Evolutionary conservation across 2,329 filamentous ascomycete genomes (phyloP), one percentile per base, ranked within the genome.

Genomic region (Reticulascus tulasneorum): DNA sequence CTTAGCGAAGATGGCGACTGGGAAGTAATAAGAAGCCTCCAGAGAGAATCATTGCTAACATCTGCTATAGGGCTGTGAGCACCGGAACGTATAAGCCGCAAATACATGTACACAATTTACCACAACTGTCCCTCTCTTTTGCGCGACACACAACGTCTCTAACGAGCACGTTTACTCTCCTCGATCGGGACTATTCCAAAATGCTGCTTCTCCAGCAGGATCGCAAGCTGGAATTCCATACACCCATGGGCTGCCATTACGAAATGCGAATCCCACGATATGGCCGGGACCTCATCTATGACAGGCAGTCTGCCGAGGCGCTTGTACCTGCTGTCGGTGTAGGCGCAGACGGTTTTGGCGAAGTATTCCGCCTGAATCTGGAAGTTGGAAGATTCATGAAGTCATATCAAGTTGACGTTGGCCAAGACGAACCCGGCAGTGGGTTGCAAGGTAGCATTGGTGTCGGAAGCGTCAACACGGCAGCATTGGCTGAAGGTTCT

Each of bases 1-100:
- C 79, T 93, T 45, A 95, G 87, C 51, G 90, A 95, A 40, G 93
- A 98, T 76, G 91, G 91, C 31, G 84, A 97, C 57, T 98, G 93
- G 90, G n/a, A n/a, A n/a, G n/a, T n/a, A n/a, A n/a, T n/a, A n/a
- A n/a, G n/a, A n/a, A n/a, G 80, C 93, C 25, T n/a, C n/a, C n/a
- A n/a, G n/a, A n/a, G n/a, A n/a, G n/a, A n/a, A n/a, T n/a, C n/a
- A n/a, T n/a, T n/a, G n/a, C n/a, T n/a, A n/a, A n/a, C n/a, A n/a
- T n/a, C n/a, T n/a, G n/a, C n/a, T n/a, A n/a, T n/a, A n/a, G n/a
- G n/a, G 38, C 44, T 9, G 41, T 46, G 23, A 94, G 86, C 53
- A 94, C 90, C 34, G 89, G 88, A 67, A 82, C 78, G 35, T 83
- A 79, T 60, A 78, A 72, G 60, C 69, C 57, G 2, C 87, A 94